These are phyloP conservation scores for Inga leiocalycina DNA, from an alignment of 306 rosid genomes.

Conservation along the genomic window DNA sequence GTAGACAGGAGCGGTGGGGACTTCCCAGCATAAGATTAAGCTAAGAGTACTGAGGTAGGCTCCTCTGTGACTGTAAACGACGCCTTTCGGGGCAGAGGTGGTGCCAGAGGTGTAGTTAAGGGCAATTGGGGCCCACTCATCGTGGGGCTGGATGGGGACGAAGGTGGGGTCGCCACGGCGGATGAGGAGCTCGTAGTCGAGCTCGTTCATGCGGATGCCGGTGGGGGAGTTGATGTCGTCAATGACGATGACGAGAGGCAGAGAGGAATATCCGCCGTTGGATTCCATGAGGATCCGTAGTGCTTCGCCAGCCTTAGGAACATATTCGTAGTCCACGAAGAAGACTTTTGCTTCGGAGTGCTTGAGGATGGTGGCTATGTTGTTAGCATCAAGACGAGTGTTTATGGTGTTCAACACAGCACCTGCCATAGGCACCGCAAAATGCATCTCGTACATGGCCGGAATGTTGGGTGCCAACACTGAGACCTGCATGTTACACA, in stretches of 20 bases:
- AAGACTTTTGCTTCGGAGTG: slow-evolving; percentile 80
- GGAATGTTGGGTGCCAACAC: slow-evolving; percentile 91
- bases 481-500: slow-evolving; percentile 41
- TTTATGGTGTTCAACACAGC: slow-evolving; percentile 79
- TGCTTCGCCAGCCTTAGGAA: slow-evolving; percentile 58
- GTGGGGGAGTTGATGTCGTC: slow-evolving; percentile 83
- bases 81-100: slow-evolving; percentile 89
- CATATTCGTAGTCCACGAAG: slow-evolving; percentile 74
- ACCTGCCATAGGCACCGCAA: slow-evolving; percentile 96
- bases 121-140: slow-evolving; percentile 81
- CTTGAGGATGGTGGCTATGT: slow-evolving; percentile 70
- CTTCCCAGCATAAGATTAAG: slow-evolving; percentile 74
- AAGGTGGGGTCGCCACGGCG: slow-evolving; percentile 47
- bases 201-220: slow-evolving; percentile 62
- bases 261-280: slow-evolving; percentile 10
- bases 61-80: slow-evolving; percentile 87
- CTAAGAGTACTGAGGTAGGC: slow-evolving; percentile 83
- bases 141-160: slow-evolving; percentile 28
- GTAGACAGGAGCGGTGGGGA: slow-evolving; percentile 75
- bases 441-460: slow-evolving; percentile 97
- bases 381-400: slow-evolving; percentile 69
- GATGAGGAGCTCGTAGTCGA: slow-evolving; percentile 77
- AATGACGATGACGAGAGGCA: slow-evolving; percentile 74
- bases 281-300: slow-evolving; percentile 44
- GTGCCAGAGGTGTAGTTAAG: slow-evolving; percentile 93